A percentile compares a stretch with the other conserved stretches of the same genome.
Evolutionary conservation across 371 early-diverging fungal genomes (phyloP).

Genomic region (Actinomortierella wolfii): DNA sequence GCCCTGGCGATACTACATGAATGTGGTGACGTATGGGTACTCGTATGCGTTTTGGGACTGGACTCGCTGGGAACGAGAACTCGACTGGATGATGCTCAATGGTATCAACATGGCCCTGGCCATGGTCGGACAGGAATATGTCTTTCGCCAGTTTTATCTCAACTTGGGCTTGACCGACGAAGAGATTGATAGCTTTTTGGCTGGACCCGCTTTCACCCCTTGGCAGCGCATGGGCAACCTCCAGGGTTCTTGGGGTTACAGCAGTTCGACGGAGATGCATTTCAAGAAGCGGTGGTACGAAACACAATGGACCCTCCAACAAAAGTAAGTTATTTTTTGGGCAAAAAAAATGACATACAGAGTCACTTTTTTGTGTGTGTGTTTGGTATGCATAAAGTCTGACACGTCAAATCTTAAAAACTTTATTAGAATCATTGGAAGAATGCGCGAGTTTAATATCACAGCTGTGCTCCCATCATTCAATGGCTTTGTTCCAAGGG

Average conservation of each 20-base stretch:
- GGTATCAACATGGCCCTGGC: conserved; percentile 44
- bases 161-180: conserved; percentile 17
- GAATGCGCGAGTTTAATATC: conserved; percentile 37
- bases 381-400: too few relatives aligned
- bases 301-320: conserved; percentile 38
- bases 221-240: conserved; percentile 47
- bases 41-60: conserved; percentile 48
- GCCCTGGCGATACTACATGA: conserved; percentile 47
- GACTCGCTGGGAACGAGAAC: conserved; percentile 43
- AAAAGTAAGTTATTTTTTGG: conserved; percentile 15
- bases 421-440: conserved; percentile 32
- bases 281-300: conserved; percentile 39
- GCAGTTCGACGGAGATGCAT: conserved; percentile 5
- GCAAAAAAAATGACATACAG: neutral
- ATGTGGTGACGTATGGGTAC: conserved; percentile 46
- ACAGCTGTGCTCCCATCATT: conserved; percentile 36
- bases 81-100: conserved; percentile 46
- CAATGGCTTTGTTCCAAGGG: conserved; percentile 35
- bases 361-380: neutral
- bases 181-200: conserved; percentile 24
- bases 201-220: conserved; percentile 30
- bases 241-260: conserved; percentile 30
- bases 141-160: conserved; percentile 35
- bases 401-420: too few relatives aligned
- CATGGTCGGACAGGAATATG: conserved; percentile 42